These are phyloP conservation scores for Podospora pseudopauciseta DNA, from an alignment of 495 filamentous ascomycete species.

Conservation along the genomic window DNA sequence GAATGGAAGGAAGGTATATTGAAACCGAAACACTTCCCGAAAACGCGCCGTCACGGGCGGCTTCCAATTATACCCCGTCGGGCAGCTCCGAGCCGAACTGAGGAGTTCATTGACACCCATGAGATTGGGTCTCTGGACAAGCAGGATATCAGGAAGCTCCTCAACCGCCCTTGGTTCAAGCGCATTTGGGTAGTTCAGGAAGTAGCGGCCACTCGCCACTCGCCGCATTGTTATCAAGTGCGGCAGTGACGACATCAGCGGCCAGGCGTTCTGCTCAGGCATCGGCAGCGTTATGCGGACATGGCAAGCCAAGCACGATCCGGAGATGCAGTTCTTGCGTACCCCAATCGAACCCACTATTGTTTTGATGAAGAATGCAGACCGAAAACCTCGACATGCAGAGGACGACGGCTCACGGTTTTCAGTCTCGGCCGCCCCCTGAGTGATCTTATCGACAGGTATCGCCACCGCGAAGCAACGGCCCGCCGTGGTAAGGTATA, in stretches of 20 bases:
- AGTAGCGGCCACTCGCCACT: neutral
- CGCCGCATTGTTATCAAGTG: neutral
- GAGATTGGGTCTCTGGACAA: too few relatives aligned
- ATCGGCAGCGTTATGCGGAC: neutral
- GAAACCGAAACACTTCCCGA: too few relatives aligned
- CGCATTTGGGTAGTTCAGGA: too few relatives aligned
- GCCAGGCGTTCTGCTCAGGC: neutral
- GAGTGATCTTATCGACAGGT: neutral
- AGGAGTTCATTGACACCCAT: too few relatives aligned
- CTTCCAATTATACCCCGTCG: too few relatives aligned
- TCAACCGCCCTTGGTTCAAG: too few relatives aligned
- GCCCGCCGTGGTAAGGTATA: neutral
- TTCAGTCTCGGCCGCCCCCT: neutral
- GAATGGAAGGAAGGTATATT: too few relatives aligned
- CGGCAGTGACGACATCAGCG: neutral
- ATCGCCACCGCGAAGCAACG: neutral
- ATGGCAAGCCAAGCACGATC: neutral
- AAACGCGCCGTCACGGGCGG: too few relatives aligned
- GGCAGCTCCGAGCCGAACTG: too few relatives aligned
- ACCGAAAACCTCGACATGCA: neutral
- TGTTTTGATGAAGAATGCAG: neutral
- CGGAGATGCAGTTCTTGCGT: neutral
- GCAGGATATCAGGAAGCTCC: too few relatives aligned
- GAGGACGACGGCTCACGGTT: neutral
- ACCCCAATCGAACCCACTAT: neutral